Evolutionary conservation across 306 rosid genomes (phyloP), one percentile per base, ranked within the genome.

Genomic region (Trifolium pratense): DNA sequence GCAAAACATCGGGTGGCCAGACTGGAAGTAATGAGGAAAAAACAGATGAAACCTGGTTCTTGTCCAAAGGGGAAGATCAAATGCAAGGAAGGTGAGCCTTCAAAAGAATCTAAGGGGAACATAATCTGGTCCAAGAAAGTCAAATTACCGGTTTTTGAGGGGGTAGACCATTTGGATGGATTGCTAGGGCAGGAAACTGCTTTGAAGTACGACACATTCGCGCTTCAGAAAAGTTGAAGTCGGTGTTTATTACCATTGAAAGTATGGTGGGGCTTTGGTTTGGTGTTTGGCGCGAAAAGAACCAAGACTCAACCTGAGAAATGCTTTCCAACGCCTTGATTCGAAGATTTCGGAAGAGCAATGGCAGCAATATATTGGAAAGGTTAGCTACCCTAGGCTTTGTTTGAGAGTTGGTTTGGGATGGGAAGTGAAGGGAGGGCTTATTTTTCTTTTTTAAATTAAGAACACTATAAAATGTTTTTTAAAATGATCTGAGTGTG

Each of bases 321-420:
- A 12, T 56, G 2, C 23, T 56, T 57, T 57, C 63, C 62, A 56
- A 11, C 0, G n/a, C n/a, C 29, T 53, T 10, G n/a, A 55, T 55
- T 25, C 17, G 2, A 56, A 23, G 34, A 12, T 56, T 6, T 56
- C 20, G 5, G 64, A 17, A 25, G 39, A 13, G 64, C 7, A 14
- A 25, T 58, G 63, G 64, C 37, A 58, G n/a, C 64, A 29, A 14
- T 58, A 26, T 58, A 26, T 14, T 26, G 64, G 39, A 26, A 58
- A 58, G 64, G 20, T 26, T 29, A 14, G 37, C 18, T 58, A 26
- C 39, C 39, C 32, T 29, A 29, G 32, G 32, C 32, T 29, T 29
- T 29, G 6, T 29, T 29, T 29, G 5, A 5, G 4, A 29, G 32
- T 4, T 29, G 32, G 32, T 29, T 29, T 29, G 4, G 32, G 4